These are phyloP conservation scores for Isatis lusitanica DNA, from an alignment of 441 rosid species.

Conservation along the genomic window DNA sequence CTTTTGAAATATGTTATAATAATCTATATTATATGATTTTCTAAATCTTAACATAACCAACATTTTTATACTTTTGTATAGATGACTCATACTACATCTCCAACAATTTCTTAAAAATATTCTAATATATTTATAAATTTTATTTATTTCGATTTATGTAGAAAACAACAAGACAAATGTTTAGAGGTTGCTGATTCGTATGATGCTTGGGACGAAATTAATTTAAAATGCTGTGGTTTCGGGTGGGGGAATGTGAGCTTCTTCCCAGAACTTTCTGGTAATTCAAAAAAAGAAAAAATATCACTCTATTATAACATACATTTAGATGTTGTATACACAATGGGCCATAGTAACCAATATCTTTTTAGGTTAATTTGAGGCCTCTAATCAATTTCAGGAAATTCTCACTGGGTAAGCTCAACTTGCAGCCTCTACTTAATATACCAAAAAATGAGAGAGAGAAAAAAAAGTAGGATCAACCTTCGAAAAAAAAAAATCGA, in stretches of 20 bases:
- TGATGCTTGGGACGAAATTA: too few relatives aligned
- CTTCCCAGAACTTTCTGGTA: too few relatives aligned
- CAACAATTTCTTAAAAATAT: neutral
- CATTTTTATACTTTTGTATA: too few relatives aligned
- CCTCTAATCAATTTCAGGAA: constrained; percentile 12
- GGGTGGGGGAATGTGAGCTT: too few relatives aligned
- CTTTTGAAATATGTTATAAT: neutral
- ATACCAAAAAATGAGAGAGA: neutral
- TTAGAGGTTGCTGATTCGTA: too few relatives aligned
- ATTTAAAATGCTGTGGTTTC: too few relatives aligned
- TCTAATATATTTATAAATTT: too few relatives aligned
- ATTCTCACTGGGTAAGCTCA: constrained; percentile 11
- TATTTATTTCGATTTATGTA: neutral
- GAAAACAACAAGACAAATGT: neutral
- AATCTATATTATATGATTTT: neutral
- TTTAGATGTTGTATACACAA: neutral
- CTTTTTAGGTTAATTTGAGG: neutral
- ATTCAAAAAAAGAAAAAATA: too few relatives aligned
- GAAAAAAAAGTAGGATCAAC: neutral
- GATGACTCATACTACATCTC: neutral
- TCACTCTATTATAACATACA: too few relatives aligned
- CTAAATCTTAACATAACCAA: neutral
- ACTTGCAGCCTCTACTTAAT: neutral
- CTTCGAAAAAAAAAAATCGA: neutral
- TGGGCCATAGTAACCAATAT: neutral